phyloP scores from a whole-genome alignment of 306 rosid genomes.

The Astragalus glycyphyllos region DNA sequence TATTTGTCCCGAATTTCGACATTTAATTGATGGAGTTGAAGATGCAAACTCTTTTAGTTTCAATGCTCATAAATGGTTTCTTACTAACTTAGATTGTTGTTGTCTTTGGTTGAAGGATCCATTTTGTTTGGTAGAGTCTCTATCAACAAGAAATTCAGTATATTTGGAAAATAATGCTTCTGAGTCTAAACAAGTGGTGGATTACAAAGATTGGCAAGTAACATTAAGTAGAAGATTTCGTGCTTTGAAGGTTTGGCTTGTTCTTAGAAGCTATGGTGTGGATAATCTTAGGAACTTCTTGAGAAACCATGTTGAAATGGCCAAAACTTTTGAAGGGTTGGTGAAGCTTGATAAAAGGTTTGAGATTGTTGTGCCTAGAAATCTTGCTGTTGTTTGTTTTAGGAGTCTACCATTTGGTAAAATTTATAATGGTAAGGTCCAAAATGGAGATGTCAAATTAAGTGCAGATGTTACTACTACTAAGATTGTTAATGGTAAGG shows the following conservation, averaged over 20 bases:
- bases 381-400: conserved; percentile 55
- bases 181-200: conserved; percentile 57
- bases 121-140: conserved; percentile 34
- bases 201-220: conserved; percentile 70
- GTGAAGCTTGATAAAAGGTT: conserved; percentile 55
- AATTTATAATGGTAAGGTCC: conserved; percentile 11
- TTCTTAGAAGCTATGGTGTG: conserved; percentile 61
- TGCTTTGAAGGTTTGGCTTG: conserved; percentile 61
- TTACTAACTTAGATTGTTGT: conserved; percentile 57
- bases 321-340: conserved; percentile 53
- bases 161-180: conserved; percentile 59
- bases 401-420: conserved; percentile 41
- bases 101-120: conserved; percentile 68
- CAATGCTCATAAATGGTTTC: conserved; percentile 75
- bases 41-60: conserved; percentile 57
- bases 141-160: conserved; percentile 48
- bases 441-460: conserved; percentile 9
- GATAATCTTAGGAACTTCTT: conserved; percentile 53
- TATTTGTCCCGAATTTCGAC: conserved; percentile 70
- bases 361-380: conserved; percentile 58
- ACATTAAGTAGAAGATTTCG: conserved; percentile 62
- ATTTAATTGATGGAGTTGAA: conserved; percentile 56
- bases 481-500: conserved; percentile 12
- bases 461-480: not conserved
- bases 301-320: conserved; percentile 59